phyloP scores from a whole-genome alignment of 2,329 filamentous ascomycete genomes.

The Botryosphaeria agaves region DNA sequence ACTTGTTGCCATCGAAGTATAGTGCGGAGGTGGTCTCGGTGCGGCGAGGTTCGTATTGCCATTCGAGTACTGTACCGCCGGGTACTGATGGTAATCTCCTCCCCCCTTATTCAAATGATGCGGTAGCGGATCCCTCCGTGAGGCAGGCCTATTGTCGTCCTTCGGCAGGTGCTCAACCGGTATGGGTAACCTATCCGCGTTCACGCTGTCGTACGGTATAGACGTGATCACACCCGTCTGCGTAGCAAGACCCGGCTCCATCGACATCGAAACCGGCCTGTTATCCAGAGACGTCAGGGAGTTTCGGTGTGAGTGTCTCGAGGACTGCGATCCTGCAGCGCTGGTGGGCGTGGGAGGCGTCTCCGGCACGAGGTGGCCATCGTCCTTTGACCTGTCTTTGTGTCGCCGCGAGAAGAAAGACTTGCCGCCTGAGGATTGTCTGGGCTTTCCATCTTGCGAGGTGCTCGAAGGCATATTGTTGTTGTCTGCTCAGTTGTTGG shows the following conservation, averaged over 20 bases:
- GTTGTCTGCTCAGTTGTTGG: no score
- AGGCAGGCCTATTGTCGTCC: slow-evolving; percentile 40
- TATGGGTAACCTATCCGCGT: slow-evolving; percentile 50
- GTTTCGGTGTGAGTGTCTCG: slow-evolving; percentile 43
- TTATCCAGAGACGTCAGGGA: slow-evolving; percentile 54
- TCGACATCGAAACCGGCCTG: slow-evolving; percentile 41
- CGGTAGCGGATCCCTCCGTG: slow-evolving; percentile 56
- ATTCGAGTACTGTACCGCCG: slow-evolving; percentile 44
- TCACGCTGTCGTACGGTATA: slow-evolving; percentile 65
- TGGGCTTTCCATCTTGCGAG: slow-evolving; percentile 56
- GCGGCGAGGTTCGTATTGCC: slow-evolving; percentile 36
- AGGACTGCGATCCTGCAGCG: slow-evolving; percentile 49
- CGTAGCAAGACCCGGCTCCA: slow-evolving; percentile 49
- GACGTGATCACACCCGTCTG: slow-evolving; percentile 71
- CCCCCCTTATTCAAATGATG: slow-evolving; percentile 68
- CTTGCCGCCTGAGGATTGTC: slow-evolving; percentile 65
- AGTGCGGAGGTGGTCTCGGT: slow-evolving; percentile 40
- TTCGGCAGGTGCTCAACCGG: slow-evolving; percentile 57
- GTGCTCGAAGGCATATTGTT: slow-evolving; percentile 34
- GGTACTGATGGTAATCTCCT: slow-evolving; percentile 79
- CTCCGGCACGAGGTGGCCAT: slow-evolving; percentile 35
- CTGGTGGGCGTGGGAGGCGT: slow-evolving; percentile 44
- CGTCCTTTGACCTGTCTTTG: slow-evolving; percentile 59
- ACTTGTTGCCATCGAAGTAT: slow-evolving; percentile 52
- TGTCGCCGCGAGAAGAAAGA: slow-evolving; percentile 71